These are phyloP conservation scores for Barnettozyma sp. DNA, from an alignment of 805 yeast genomes.

Conservation along the genomic window DNA sequence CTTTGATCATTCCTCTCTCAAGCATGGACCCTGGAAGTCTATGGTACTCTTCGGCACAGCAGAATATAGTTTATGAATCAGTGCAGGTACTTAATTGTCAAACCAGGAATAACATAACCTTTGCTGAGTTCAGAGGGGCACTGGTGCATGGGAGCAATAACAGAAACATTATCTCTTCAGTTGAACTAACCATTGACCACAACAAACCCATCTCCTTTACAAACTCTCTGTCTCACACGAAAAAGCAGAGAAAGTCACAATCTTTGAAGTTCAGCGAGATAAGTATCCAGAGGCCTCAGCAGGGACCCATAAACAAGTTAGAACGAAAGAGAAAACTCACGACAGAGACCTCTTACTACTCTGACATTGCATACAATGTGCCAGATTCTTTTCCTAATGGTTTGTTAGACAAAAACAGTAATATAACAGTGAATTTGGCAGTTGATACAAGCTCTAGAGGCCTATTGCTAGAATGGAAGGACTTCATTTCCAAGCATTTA, in stretches of 20 bases:
- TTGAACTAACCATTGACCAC: slow-evolving; percentile 16
- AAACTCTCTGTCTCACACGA: slow-evolving; percentile 6
- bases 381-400: slow-evolving; percentile 30
- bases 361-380: slow-evolving; percentile 15
- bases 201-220: slow-evolving; percentile 8
- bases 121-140: slow-evolving; percentile 39
- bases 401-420: slow-evolving; percentile 13
- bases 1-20: slow-evolving; percentile 53
- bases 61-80: slow-evolving; percentile 39
- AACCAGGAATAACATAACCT: slow-evolving; percentile 22
- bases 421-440: slow-evolving; percentile 16
- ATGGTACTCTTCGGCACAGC: slow-evolving; percentile 40
- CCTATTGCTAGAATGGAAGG: slow-evolving; percentile 21
- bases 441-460: slow-evolving; percentile 17
- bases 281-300: slow-evolving; percentile 20
- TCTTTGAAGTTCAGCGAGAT: slow-evolving; percentile 25
- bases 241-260: not conserved
- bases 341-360: slow-evolving; percentile 6
- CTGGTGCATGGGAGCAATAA: slow-evolving; percentile 33
- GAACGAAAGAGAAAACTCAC: slow-evolving; percentile 5
- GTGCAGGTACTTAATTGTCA: slow-evolving; percentile 32
- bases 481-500: slow-evolving; percentile 26
- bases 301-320: not conserved
- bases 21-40: slow-evolving; percentile 17
- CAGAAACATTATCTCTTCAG: slow-evolving; percentile 42